Evolutionary conservation across 1,284 basidiomycete genomes (phyloP), one percentile per base, ranked within the genome.

Genomic region (Gymnopus androsaceus): DNA sequence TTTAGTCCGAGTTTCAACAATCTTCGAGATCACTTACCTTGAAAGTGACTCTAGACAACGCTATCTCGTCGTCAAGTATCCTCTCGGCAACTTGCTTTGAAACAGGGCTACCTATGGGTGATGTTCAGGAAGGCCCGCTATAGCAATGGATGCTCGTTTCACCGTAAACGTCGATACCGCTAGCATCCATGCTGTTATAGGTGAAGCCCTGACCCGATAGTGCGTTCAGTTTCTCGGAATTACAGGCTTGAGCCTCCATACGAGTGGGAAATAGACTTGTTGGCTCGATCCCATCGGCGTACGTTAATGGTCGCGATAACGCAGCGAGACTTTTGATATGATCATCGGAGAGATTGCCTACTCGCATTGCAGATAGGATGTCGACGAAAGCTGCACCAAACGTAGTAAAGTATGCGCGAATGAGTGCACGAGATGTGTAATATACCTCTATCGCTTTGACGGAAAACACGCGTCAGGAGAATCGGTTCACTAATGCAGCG

Each of bases 301-400:
- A 92, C 5, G 66, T 61, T 48, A 84, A 77, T n/a, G 77, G 72
- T n/a, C 92, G 79, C 2, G 80, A 75, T 4, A 96, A 75, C 1
- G 70, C 66, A 53, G 74, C 76, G 74, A 95, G 94, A 21, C 75
- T 79, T 9, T 68, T 56, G 54, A 88, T 81, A 0, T 88, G 88
- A 3, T 72, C 68, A 6, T 69, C 59, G 4, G 82, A 75, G 50
- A 95, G 72, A n/a, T 68, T 69, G 3, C 94, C 94, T 59, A 90
- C 91, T 21, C 94, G 85, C 92, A 96, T 94, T 66, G 93, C 89
- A 67, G 94, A 95, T 45, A 97, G 79, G 85, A 96, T 93, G 67
- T 90, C 80, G 52, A 95, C 83, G 67, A 97, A 95, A 19, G 79
- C 92, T 94, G 63, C 21, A 50, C 40, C 11, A 7, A 8, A 0